Conservation (phyloP, 2,329 filamentous ascomycete genomes). For the Cryphonectria carpinicola region DNA sequence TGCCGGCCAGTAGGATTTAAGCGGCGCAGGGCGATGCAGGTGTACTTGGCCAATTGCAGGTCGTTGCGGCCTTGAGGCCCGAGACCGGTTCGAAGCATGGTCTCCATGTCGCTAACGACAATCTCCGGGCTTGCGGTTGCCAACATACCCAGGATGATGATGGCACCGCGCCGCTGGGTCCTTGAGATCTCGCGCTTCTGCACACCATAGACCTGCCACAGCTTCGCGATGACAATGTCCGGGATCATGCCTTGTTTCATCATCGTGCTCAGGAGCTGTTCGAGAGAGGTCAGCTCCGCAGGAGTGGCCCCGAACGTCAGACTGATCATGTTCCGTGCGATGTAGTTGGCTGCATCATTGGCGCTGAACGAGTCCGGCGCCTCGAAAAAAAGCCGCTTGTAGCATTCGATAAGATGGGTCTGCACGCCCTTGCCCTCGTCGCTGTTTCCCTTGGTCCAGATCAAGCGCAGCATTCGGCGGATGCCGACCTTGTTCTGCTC, state of each 20-base stretch:
- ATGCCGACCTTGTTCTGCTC: slow-evolving; percentile 93
- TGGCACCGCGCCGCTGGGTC: slow-evolving; percentile 86
- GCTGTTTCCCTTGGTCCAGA: slow-evolving; percentile 99
- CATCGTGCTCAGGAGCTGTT: slow-evolving; percentile 95
- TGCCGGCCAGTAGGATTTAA: slow-evolving; percentile 87
- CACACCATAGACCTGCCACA: slow-evolving; percentile 97
- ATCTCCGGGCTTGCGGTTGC: slow-evolving; percentile 91
- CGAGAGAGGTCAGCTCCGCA: slow-evolving; percentile 91
- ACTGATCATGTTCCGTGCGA: slow-evolving; percentile 98
- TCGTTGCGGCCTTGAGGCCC: slow-evolving; percentile 80
- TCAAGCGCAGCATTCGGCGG: slow-evolving; percentile 90
- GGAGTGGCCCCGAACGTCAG: slow-evolving; percentile 94
- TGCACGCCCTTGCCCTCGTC: slow-evolving; percentile 99
- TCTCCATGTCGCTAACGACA: slow-evolving; percentile 92
- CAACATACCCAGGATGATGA: slow-evolving; percentile 96
- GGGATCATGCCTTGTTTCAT: slow-evolving; percentile 90
- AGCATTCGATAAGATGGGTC: slow-evolving; percentile 94
- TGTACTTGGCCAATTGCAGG: slow-evolving; percentile 89
- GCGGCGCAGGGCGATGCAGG: slow-evolving; percentile 87
- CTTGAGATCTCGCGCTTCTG: slow-evolving; percentile 92
- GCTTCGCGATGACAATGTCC: slow-evolving; percentile 83
- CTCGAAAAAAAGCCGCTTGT: slow-evolving; percentile 94
- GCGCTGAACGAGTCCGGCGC: slow-evolving; percentile 84
- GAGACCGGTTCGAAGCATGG: slow-evolving; percentile 87
- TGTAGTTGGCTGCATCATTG: slow-evolving; percentile 92